phyloP scores from a whole-genome alignment of 2,329 filamentous ascomycete species.

The Sclerotinia nivalis region DNA sequence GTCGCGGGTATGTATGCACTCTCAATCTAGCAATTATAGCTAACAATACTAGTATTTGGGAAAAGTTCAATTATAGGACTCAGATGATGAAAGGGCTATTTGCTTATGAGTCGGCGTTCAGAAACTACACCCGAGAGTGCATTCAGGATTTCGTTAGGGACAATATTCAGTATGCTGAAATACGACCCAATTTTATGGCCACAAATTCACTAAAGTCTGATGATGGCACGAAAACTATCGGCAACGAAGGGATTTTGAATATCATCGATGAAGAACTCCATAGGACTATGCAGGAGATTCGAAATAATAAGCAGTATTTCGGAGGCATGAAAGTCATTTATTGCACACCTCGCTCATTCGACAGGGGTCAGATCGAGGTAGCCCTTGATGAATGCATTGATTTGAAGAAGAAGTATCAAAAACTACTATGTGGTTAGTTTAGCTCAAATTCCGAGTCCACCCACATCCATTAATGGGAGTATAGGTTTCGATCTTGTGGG shows the following conservation, averaged over 20 bases:
- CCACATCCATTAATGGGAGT: background rate
- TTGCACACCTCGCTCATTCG: constrained; percentile 65
- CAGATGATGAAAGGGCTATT: constrained; percentile 72
- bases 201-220: constrained; percentile 61
- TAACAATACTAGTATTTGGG: constrained; percentile 49
- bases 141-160: constrained; percentile 64
- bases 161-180: constrained; percentile 70
- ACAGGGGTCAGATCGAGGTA: constrained; percentile 47
- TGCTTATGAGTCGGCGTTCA: constrained; percentile 65
- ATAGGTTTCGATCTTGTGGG: constrained; percentile 70
- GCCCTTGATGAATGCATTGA: constrained; percentile 62
- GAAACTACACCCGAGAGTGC: constrained; percentile 58
- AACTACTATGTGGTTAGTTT: constrained; percentile 63
- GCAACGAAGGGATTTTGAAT: constrained; percentile 60
- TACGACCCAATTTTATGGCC: constrained; percentile 68
- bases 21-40: constrained; percentile 3
- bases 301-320: constrained; percentile 49
- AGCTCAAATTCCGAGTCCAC: background rate
- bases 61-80: constrained; percentile 67
- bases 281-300: constrained; percentile 48
- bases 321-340: constrained; percentile 71
- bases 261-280: constrained; percentile 59
- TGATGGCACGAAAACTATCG: constrained; percentile 53
- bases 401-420: constrained; percentile 57
- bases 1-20: constrained; percentile 51